Percentiles rank a stretch among this genome's conserved stretches.
phyloP scores from a whole-genome alignment of 169 alveolate genomes.

The Ichthyophthirius multifiliis region DNA sequence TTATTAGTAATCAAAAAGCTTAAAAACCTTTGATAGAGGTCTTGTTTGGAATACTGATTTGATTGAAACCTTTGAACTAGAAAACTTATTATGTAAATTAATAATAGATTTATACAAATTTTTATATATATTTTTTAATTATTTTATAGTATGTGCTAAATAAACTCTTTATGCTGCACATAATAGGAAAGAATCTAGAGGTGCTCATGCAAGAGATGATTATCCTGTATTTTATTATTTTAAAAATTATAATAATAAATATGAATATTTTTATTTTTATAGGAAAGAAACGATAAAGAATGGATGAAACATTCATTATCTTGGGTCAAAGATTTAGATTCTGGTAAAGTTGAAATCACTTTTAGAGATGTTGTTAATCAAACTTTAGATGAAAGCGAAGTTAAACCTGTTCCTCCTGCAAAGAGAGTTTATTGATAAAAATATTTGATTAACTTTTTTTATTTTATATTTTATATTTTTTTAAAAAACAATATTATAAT shows the following conservation, averaged over 20 bases:
- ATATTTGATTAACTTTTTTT: no score
- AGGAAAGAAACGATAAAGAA: constrained; percentile 93
- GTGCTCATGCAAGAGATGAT: constrained; percentile 99
- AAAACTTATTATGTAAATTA: constrained; percentile 84
- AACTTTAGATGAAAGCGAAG: constrained; percentile 84
- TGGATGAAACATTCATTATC: constrained; percentile 97
- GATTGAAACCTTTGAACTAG: constrained; percentile 94
- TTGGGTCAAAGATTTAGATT: constrained; percentile 68
- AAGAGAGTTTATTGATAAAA: constrained; percentile 67
- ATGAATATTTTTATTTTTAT: neutral
- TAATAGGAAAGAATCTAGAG: constrained; percentile 95
- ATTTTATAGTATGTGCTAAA: constrained; percentile 66
- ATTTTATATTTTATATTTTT: no score
- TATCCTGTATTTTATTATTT: constrained; percentile 59
- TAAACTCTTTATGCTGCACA: constrained; percentile 94
- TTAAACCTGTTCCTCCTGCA: constrained; percentile 67
- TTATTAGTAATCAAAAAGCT: constrained; percentile 77
- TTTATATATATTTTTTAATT: neutral
- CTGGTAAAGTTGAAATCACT: constrained; percentile 67
- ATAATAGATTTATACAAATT: neutral
- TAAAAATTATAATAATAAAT: neutral
- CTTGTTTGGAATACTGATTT: constrained; percentile 96
- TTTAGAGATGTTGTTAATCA: constrained; percentile 86
- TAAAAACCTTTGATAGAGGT: constrained; percentile 88
- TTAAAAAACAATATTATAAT: no score